A percentile compares a stretch with the other conserved stretches of the same genome.
phyloP scores from a whole-genome alignment of 2,329 filamentous ascomycete species.

The Chrysosporium queenslandicum region DNA sequence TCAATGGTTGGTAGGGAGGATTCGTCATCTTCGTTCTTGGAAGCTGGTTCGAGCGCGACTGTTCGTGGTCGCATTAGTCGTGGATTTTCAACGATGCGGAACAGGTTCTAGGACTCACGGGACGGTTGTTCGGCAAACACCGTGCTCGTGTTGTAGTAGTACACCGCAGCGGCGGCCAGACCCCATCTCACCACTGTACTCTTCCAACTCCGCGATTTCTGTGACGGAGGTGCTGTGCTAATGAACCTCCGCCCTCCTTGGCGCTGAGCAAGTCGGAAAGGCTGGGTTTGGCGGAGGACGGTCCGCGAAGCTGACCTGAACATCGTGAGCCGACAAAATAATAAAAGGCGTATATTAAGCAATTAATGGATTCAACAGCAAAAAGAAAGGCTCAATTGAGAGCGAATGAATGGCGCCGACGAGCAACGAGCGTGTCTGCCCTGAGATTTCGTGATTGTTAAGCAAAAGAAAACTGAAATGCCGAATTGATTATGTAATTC shows the following conservation, averaged over 20 bases:
- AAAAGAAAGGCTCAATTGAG: conserved; percentile 7
- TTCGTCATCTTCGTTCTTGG: conserved; percentile 3
- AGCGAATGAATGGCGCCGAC: conserved; percentile 6
- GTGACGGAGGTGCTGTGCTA: conserved; percentile 46
- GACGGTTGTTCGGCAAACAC: conserved; percentile 74
- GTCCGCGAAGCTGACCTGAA: conserved; percentile 19
- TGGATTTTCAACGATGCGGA: not conserved
- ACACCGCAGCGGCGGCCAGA: conserved; percentile 64
- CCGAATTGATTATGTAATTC: conserved; percentile 8
- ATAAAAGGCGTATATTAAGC: conserved; percentile 1
- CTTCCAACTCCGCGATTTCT: conserved; percentile 73
- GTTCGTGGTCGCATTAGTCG: not conserved
- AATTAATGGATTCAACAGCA: not conserved
- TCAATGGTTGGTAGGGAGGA: conserved; percentile 14
- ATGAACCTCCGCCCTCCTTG: conserved; percentile 40
- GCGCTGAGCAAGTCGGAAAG: conserved; percentile 17
- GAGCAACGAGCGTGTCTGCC: not conserved
- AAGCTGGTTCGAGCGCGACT: conserved; percentile 7
- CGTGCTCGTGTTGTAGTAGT: conserved; percentile 88
- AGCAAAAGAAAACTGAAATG: conserved; percentile 9
- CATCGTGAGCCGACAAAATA: conserved; percentile 15
- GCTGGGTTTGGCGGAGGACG: conserved; percentile 19
- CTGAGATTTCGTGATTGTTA: conserved; percentile 4
- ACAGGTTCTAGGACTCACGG: conserved; percentile 46
- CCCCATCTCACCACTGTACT: conserved; percentile 62